Percentiles rank a stretch among this genome's conserved stretches.
Conservation (phyloP, 805 yeast species). For the Zygoascus flipseniorum region DNA sequence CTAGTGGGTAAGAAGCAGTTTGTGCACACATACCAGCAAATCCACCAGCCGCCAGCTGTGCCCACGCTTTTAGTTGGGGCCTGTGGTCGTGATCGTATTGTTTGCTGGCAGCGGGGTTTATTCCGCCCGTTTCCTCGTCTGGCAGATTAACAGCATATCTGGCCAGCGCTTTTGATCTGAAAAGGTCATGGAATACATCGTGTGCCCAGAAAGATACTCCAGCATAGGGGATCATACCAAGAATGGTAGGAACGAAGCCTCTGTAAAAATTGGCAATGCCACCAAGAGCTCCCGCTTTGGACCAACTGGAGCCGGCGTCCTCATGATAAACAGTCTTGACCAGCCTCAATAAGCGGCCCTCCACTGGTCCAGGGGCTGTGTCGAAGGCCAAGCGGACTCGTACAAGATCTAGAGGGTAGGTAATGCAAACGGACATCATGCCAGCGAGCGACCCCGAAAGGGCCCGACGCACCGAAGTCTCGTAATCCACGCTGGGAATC, state of each 20-base stretch:
- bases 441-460: slow-evolving; percentile 90
- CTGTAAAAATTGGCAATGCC: slow-evolving; percentile 68
- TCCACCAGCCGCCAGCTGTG: slow-evolving; percentile 91
- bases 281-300: not conserved
- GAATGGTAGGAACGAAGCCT: slow-evolving; percentile 87
- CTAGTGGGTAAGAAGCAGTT: slow-evolving; percentile 95
- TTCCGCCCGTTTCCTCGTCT: slow-evolving; percentile 7
- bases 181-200: slow-evolving; percentile 79
- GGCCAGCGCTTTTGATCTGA: slow-evolving; percentile 52
- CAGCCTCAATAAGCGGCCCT: slow-evolving; percentile 22
- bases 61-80: slow-evolving; percentile 76
- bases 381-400: slow-evolving; percentile 90
- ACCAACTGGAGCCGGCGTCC: slow-evolving; percentile 8
- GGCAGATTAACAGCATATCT: slow-evolving; percentile 32
- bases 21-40: slow-evolving; percentile 93
- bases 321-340: slow-evolving; percentile 24
- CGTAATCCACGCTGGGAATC: slow-evolving; percentile 67
- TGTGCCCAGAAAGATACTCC: slow-evolving; percentile 96
- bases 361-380: slow-evolving; percentile 33
- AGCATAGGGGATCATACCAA: slow-evolving; percentile 97
- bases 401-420: slow-evolving; percentile 86
- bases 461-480: slow-evolving; percentile 72
- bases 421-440: slow-evolving; percentile 71
- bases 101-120: slow-evolving; percentile 17
- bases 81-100: slow-evolving; percentile 28